Evolutionary conservation across 2,329 filamentous ascomycete species (phyloP).

Genomic region (Talaromyces marneffei): DNA sequence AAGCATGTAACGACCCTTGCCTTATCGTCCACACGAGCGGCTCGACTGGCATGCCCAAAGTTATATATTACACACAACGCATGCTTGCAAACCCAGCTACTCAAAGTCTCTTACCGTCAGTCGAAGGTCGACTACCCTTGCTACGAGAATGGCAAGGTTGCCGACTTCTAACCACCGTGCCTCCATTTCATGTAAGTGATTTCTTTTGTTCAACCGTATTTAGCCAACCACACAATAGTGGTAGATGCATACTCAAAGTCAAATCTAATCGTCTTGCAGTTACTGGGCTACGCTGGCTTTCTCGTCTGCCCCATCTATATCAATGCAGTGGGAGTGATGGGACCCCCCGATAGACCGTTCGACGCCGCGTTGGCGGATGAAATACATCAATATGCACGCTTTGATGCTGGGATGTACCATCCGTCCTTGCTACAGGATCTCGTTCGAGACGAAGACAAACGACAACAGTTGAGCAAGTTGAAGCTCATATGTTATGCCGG

Average conservation of each 20-base stretch:
- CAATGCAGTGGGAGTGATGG: slow-evolving; percentile 17
- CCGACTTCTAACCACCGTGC: slow-evolving; percentile 21
- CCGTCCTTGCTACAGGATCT: slow-evolving; percentile 22
- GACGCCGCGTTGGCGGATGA: slow-evolving; percentile 15
- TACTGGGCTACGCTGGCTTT: slow-evolving; percentile 19
- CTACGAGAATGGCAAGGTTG: slow-evolving; percentile 11
- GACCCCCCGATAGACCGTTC: slow-evolving; percentile 15
- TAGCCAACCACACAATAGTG: no score
- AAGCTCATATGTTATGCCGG: slow-evolving; percentile 19
- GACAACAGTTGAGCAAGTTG: slow-evolving; percentile 16
- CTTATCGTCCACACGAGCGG: slow-evolving; percentile 26
- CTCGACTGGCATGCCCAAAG: slow-evolving; percentile 25
- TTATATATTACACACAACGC: slow-evolving; percentile 20
- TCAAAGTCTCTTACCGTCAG: slow-evolving; percentile 1
- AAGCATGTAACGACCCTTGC: slow-evolving; percentile 25
- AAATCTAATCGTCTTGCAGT: slow-evolving; percentile 12
- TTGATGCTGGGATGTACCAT: slow-evolving; percentile 18
- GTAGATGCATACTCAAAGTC: neutral
- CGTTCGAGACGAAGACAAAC: slow-evolving; percentile 14
- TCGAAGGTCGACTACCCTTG: slow-evolving; percentile 13
- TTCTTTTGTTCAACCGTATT: neutral
- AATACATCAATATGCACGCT: slow-evolving; percentile 17
- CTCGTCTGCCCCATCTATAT: slow-evolving; percentile 18
- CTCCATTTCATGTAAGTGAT: slow-evolving; percentile 20
- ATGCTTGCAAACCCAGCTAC: slow-evolving; percentile 18